phyloP scores from a whole-genome alignment of 192 early-diverging fungal species.

The Entophlyctis helioformis region DNA sequence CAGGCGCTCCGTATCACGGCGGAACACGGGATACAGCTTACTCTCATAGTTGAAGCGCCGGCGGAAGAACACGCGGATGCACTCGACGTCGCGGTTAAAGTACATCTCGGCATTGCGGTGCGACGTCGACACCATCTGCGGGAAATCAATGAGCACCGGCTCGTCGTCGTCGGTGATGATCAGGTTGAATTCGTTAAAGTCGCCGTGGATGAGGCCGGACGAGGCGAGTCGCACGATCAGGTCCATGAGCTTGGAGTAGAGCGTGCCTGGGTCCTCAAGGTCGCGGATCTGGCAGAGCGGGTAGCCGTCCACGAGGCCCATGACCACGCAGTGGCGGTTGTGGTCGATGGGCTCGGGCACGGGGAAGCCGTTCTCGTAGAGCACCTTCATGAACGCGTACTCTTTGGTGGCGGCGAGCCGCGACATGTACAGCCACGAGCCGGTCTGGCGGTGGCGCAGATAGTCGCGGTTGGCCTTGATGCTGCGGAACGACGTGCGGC shows the following conservation, averaged over 20 bases:
- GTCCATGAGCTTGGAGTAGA: constrained; percentile 92
- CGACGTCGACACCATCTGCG: constrained; percentile 98
- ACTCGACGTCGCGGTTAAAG: constrained; percentile 98
- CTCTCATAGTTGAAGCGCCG: constrained; percentile 86
- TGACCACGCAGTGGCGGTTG: constrained; percentile 92
- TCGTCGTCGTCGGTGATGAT: constrained; percentile 65
- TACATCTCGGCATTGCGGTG: constrained; percentile 94
- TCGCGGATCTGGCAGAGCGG: constrained; percentile 85
- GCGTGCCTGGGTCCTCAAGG: constrained; percentile 77
- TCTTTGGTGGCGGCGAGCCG: constrained; percentile 96
- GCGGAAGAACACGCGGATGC: constrained; percentile 89
- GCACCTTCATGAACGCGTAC: constrained; percentile 96
- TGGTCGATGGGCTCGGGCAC: constrained; percentile 89
- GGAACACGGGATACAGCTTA: constrained; percentile 83
- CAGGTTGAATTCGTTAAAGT: constrained; percentile 99
- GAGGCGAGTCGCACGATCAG: constrained; percentile 89
- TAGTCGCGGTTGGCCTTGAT: constrained; percentile 98
- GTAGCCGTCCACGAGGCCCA: constrained; percentile 89
- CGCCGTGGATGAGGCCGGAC: constrained; percentile 94
- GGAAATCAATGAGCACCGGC: constrained; percentile 96
- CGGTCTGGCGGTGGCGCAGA: constrained; percentile 82
- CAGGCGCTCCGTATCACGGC: constrained; percentile 63
- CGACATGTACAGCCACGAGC: constrained; percentile 99
- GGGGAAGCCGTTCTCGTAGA: constrained; percentile 91
- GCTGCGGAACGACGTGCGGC: constrained; percentile 89